These are phyloP conservation scores for Cornus controversa DNA, from an alignment of 148 eudicot species.

Conservation along the genomic window DNA sequence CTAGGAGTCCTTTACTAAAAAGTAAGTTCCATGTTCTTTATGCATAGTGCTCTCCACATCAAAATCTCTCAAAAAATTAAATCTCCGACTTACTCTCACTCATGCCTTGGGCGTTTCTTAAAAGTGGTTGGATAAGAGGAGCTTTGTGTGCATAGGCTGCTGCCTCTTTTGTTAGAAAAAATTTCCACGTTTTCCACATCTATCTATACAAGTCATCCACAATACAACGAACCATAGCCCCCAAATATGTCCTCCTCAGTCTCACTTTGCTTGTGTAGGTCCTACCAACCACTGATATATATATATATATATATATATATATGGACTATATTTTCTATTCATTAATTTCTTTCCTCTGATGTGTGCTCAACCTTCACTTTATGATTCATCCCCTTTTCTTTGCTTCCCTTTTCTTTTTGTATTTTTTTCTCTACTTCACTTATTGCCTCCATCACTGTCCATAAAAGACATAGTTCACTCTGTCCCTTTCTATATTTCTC, in stretches of 20 bases:
- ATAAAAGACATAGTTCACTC: not conserved
- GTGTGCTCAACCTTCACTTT: not conserved
- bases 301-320: not conserved
- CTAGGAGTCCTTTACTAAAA: not conserved
- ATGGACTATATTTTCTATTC: not conserved
- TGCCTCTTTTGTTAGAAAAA: not conserved
- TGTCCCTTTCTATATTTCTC: not conserved
- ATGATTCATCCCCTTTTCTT: not conserved
- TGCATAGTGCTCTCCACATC: not conserved
- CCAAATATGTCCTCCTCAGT: not conserved
- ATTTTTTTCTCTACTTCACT: not conserved
- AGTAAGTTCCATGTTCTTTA: not conserved
- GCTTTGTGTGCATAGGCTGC: not conserved
- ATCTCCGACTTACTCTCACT: not conserved
- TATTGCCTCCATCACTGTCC: constrained; percentile 4
- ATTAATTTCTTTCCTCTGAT: not conserved
- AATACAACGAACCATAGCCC: not conserved
- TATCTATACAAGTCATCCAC: not conserved
- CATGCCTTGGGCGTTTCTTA: not conserved
- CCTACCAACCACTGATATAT: constrained; percentile 1
- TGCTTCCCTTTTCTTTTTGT: not conserved
- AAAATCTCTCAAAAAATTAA: not conserved
- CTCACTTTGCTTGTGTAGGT: not conserved
- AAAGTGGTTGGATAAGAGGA: not conserved
- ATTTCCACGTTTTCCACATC: not conserved